These are phyloP conservation scores for Carex kokanica DNA, from an alignment of 176 grass and related monocot species.

Conservation along the genomic window DNA sequence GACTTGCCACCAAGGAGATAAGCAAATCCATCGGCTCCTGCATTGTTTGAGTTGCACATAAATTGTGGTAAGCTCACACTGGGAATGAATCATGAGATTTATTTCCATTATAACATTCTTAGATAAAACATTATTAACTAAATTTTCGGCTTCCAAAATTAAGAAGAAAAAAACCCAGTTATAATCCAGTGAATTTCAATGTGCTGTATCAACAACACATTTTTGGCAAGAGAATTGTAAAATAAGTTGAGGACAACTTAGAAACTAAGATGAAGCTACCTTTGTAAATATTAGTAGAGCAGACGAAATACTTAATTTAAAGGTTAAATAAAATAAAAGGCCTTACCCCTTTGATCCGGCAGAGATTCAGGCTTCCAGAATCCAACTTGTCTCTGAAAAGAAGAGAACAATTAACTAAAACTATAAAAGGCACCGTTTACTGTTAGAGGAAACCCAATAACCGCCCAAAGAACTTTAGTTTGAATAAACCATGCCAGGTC, in stretches of 20 bases:
- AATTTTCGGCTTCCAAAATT: conserved; percentile 17
- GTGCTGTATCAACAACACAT: conserved; percentile 15
- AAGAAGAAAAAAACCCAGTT: background rate
- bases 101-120: conserved; percentile 3
- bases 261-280: background rate
- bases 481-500: conserved; percentile 16
- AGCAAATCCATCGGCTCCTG: conserved; percentile 24
- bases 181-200: background rate
- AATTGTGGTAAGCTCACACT: conserved; percentile 16
- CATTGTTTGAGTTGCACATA: background rate
- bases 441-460: background rate
- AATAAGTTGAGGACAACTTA: conserved; percentile 3
- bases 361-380: conserved; percentile 65
- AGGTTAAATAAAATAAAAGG: conserved; percentile 15
- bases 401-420: conserved; percentile 16
- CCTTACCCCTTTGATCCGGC: conserved; percentile 58
- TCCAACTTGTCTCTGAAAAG: conserved; percentile 72
- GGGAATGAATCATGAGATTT: conserved; percentile 15
- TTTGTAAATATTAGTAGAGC: conserved; percentile 6
- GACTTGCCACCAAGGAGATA: conserved; percentile 57
- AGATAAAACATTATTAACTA: conserved; percentile 10
- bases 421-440: conserved; percentile 3
- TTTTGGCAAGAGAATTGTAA: conserved; percentile 4
- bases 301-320: conserved; percentile 4
- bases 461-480: conserved; percentile 24